These are phyloP conservation scores for Pythium oligandrum DNA, from an alignment of 352 stramenopile genomes.

Conservation along the genomic window DNA sequence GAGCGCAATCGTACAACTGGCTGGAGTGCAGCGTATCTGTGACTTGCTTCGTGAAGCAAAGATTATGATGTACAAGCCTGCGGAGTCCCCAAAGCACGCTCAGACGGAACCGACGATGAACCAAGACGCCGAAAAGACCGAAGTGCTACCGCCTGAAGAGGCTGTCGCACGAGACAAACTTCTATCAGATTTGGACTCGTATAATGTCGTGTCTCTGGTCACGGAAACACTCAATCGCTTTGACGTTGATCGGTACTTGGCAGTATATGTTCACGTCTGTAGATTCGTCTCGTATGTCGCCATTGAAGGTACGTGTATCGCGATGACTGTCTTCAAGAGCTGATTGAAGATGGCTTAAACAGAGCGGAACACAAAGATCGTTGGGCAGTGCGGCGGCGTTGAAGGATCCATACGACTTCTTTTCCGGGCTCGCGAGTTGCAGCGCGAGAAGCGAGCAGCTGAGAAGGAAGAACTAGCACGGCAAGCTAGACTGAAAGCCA, in stretches of 20 bases:
- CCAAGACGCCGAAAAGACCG: too few species aligned
- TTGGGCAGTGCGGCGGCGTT: constrained; percentile 51
- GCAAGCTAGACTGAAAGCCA: constrained; percentile 20
- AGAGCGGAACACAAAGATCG: constrained; percentile 58
- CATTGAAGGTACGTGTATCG: constrained; percentile 26
- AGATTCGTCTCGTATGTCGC: constrained; percentile 62
- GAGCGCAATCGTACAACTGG: constrained; percentile 58
- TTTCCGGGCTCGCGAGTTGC: constrained; percentile 52
- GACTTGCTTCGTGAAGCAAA: constrained; percentile 31
- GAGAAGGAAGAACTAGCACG: constrained; percentile 32
- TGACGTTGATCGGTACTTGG: constrained; percentile 48
- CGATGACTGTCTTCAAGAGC: background rate
- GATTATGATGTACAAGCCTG: constrained; percentile 21
- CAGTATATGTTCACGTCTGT: constrained; percentile 53
- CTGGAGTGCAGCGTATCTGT: constrained; percentile 46
- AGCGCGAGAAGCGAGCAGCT: constrained; percentile 35
- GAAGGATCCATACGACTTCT: constrained; percentile 57
- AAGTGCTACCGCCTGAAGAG: too few species aligned
- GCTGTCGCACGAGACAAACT: too few species aligned
- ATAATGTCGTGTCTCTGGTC: constrained; percentile 25
- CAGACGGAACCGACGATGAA: too few species aligned
- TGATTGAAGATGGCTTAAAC: constrained; percentile 4
- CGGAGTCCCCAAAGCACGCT: too few species aligned
- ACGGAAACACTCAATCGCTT: constrained; percentile 42
- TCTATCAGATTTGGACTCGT: constrained; percentile 24